These are phyloP conservation scores for Grosmannia penicillata DNA, from an alignment of 2,329 filamentous ascomycete species.

Conservation along the genomic window DNA sequence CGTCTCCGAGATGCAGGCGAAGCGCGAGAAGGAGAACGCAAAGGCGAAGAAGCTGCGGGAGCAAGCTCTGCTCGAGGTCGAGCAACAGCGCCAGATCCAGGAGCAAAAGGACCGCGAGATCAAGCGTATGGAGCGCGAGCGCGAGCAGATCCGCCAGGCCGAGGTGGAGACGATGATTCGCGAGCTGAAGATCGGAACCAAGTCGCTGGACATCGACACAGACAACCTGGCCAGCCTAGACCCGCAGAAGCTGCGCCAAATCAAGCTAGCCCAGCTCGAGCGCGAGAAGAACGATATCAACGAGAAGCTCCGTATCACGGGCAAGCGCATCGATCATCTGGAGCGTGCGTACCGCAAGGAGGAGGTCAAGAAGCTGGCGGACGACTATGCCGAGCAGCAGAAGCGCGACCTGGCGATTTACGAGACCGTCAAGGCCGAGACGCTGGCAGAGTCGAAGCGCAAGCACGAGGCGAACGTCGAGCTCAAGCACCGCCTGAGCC, in stretches of 20 bases:
- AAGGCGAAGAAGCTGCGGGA: slow-evolving; percentile 74
- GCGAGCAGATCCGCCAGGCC: slow-evolving; percentile 78
- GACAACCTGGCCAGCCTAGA: slow-evolving; percentile 78
- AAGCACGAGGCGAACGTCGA: slow-evolving; percentile 90
- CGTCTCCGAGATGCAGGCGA: slow-evolving; percentile 74
- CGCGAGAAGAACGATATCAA: slow-evolving; percentile 95
- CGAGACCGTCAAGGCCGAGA: slow-evolving; percentile 63
- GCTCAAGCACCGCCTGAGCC: slow-evolving; percentile 80
- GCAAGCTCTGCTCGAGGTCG: slow-evolving; percentile 78
- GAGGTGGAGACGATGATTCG: slow-evolving; percentile 87
- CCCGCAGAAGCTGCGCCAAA: slow-evolving; percentile 75
- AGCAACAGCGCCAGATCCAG: slow-evolving; percentile 75
- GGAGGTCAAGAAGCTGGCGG: slow-evolving; percentile 78
- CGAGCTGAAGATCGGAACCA: slow-evolving; percentile 80
- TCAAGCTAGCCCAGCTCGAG: slow-evolving; percentile 92
- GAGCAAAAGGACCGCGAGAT: slow-evolving; percentile 86
- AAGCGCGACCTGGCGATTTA: slow-evolving; percentile 66
- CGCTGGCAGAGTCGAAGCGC: slow-evolving; percentile 61
- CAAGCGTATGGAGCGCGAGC: slow-evolving; percentile 72
- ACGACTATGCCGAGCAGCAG: slow-evolving; percentile 74
- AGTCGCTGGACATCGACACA: slow-evolving; percentile 59
- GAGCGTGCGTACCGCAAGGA: slow-evolving; percentile 95
- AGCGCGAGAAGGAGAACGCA: slow-evolving; percentile 84
- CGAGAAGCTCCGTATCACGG: slow-evolving; percentile 78
- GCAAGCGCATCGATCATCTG: slow-evolving; percentile 91